Evolutionary conservation across 805 yeast genomes (phyloP), one percentile per base, ranked within the genome.

Genomic region (Candida morakotiae): DNA sequence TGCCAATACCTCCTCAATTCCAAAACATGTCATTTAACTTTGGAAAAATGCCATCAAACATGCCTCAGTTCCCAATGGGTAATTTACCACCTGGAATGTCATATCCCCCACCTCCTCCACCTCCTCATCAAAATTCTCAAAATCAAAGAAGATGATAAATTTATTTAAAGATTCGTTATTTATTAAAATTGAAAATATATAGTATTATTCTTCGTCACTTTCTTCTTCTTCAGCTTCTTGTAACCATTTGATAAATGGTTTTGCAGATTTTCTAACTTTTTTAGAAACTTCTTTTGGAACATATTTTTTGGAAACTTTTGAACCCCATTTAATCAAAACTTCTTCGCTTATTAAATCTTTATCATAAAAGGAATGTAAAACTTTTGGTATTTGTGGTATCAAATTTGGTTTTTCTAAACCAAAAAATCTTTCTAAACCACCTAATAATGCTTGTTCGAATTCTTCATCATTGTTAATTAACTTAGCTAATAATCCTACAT

Each of bases 251-350:
- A 93, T 69, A 67, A 93, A 93, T 21, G 98, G 95, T 67, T 88
- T 89, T 43, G 97, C 97, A 31, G 96, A 93, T 66, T 81, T 86
- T 65, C 96, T 85, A 35, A 89, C 95, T 75, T 86, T 91, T 71
- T 91, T 91, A 37, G 94, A 83, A 23, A 80, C 73, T 32, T 87
- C 95, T 69, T 91, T 93, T 44, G 94, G 85, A 43, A 93, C 96
- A 54, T 82, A 93, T 64, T 88, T 89, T 72, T 88, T 88, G 37
- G 95, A 84, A 34, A 86, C 89, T 64, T 80, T 88, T 36, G 91
- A 76, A 55, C 96, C 97, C 87, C 96, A 93, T 33, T 76, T 75
- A 51, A 73, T 60, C 35, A 87, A 75, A 29, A 77, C 84, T 40
- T 85, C 96, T 67, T 93, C 98, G 34, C 87, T 77, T 34, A 86